A percentile compares a stretch with the other conserved stretches of the same genome.
Conservation (phyloP, 768 basidiomycete species). For the Tricholoma matsutake region DNA sequence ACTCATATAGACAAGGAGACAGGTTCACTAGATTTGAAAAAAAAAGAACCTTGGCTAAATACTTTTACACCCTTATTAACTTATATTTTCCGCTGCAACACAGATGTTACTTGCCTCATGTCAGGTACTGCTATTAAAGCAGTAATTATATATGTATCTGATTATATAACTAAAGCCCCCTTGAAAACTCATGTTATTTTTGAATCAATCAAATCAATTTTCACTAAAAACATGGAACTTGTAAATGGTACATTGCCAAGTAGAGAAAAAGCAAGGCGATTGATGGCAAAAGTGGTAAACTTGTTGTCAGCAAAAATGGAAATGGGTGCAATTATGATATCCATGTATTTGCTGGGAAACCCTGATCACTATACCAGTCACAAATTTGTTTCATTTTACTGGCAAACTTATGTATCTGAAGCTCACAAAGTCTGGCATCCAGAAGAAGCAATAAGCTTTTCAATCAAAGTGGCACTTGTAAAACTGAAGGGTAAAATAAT, state of each 20-base stretch:
- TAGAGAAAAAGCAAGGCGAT: conserved; percentile 17
- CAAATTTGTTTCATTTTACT: too few relatives aligned
- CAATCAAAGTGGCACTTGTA: conserved; percentile 17
- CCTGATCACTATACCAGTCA: too few relatives aligned
- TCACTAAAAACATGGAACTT: conserved; percentile 22
- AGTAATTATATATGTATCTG: conserved; percentile 27
- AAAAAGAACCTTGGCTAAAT: conserved; percentile 36
- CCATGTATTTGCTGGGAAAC: conserved; percentile 18
- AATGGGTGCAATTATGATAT: conserved; percentile 35
- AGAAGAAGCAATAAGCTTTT: neutral
- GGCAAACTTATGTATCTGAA: conserved; percentile 26
- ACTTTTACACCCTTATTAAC: conserved; percentile 29
- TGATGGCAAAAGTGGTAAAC: conserved; percentile 32
- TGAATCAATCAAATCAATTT: conserved; percentile 24
- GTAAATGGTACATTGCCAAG: conserved; percentile 10
- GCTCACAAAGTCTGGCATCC: conserved; percentile 5
- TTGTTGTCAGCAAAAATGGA: conserved; percentile 30
- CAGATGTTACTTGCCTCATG: conserved; percentile 35
- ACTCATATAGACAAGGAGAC: conserved; percentile 6
- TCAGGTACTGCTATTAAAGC: conserved; percentile 40
- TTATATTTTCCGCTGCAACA: conserved; percentile 35
- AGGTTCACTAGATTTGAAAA: conserved; percentile 9
- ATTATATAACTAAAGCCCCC: conserved; percentile 35
- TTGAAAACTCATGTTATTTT: conserved; percentile 39
- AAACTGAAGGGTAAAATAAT: conserved; percentile 16